Conservation (phyloP, 768 basidiomycete species). For the Kwoniella pini region DNA sequence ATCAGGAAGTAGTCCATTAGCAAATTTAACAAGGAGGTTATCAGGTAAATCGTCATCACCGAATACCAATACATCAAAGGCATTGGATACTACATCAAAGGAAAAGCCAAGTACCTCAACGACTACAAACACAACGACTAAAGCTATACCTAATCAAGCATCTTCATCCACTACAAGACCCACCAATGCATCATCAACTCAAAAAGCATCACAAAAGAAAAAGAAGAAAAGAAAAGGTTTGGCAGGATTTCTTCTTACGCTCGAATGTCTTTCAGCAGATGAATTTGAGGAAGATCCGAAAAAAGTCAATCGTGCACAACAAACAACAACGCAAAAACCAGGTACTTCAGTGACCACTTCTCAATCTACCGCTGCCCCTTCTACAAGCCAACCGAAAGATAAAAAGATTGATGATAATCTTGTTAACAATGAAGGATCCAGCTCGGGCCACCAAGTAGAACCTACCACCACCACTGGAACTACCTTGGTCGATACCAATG, state of each 20-base stretch:
- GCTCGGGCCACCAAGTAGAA: constrained; percentile 14
- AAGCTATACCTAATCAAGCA: not conserved
- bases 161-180: constrained; percentile 16
- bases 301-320: not conserved
- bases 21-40: constrained; percentile 19
- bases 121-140: not conserved
- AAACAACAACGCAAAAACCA: constrained; percentile 17
- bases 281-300: constrained; percentile 45
- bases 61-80: not conserved
- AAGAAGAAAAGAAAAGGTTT: constrained; percentile 43
- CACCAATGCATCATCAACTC: constrained; percentile 12
- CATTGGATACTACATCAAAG: not conserved
- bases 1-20: constrained; percentile 4
- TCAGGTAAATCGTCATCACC: constrained; percentile 10
- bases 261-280: constrained; percentile 46
- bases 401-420: not conserved
- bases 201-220: constrained; percentile 35
- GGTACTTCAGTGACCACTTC: constrained; percentile 5
- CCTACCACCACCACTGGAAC: constrained; percentile 16
- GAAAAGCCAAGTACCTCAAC: constrained; percentile 7
- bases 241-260: constrained; percentile 38
- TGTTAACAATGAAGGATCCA: not conserved
- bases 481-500: constrained; percentile 16
- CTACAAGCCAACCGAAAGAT: not conserved
- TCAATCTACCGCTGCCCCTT: not conserved